Conservation (phyloP, 257 asterid species). For the Sherardia arvensis region DNA sequence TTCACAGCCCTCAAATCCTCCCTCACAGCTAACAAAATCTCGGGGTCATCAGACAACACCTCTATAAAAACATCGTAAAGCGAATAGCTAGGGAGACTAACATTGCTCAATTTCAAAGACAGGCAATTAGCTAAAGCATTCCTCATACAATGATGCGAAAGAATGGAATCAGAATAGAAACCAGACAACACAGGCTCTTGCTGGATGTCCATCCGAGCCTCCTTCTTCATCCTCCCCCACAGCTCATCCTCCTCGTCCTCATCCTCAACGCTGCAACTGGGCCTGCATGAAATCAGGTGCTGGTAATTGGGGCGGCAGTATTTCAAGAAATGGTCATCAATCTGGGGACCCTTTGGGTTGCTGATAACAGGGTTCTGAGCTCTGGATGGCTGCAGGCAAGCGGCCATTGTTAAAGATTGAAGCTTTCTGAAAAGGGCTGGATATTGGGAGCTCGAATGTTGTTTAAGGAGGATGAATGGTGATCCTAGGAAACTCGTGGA, state of each 20-base stretch:
- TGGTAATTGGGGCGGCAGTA: slow-evolving; percentile 33
- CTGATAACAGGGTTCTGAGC: slow-evolving; percentile 31
- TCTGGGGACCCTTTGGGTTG: slow-evolving; percentile 20
- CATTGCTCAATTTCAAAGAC: slow-evolving; percentile 48
- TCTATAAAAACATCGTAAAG: slow-evolving; percentile 45
- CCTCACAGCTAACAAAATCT: slow-evolving; percentile 37
- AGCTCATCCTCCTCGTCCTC: slow-evolving; percentile 16
- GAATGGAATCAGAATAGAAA: slow-evolving; percentile 45
- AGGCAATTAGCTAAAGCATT: slow-evolving; percentile 56
- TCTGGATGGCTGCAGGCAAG: slow-evolving; percentile 54
- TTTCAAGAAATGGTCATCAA: slow-evolving; percentile 33
- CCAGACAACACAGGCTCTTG: slow-evolving; percentile 62
- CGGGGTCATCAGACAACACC: slow-evolving; percentile 39
- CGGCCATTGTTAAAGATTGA: slow-evolving; percentile 38
- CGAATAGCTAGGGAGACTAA: slow-evolving; percentile 39
- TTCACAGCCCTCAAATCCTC: slow-evolving; percentile 66
- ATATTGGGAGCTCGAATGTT: background rate
- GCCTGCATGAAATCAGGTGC: slow-evolving; percentile 32
- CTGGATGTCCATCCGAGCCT: slow-evolving; percentile 54
- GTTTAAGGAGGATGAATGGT: slow-evolving; percentile 10
- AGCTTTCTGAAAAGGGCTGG: slow-evolving; percentile 5
- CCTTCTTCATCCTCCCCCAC: slow-evolving; percentile 59
- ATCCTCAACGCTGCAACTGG: slow-evolving; percentile 16
- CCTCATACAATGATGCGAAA: slow-evolving; percentile 54
- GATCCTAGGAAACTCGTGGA: slow-evolving; percentile 37